Evolutionary conservation across 805 yeast species (phyloP), one percentile per base, ranked within the genome.

Genomic region (Scheffersomyces lignosus): DNA sequence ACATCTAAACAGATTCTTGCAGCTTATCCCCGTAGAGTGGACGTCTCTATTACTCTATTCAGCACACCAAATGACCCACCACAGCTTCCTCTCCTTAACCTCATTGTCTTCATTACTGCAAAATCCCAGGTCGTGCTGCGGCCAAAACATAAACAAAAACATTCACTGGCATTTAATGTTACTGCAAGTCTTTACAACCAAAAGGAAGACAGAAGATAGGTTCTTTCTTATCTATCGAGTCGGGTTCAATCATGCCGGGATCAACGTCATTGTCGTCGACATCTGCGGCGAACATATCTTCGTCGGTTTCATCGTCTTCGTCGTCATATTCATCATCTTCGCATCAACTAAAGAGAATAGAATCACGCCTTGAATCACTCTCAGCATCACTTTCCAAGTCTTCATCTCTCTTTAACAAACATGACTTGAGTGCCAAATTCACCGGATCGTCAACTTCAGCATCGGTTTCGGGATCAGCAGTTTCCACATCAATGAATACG

Each of bases 341-440:
- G 4, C 38, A 35, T 26, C 54, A 48, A 32, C 45, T 54, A 25
- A 47, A 50, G 27, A 38, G 43, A 14, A 52, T 52, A 14, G 59
- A 52, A 33, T 44, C 43, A n/a, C 36, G 56, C 15, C 45, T 52
- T 15, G 52, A 52, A 40, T 42, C 45, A 23, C 49, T 52, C 4
- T 42, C 49, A 6, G 47, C 44, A 22, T 28, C 49, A 1, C 37
- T 47, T 26, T 29, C 35, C 42, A 22, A 35, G 23, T 17, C 34
- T 29, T 10, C 40, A 24, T 15, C 31, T 10, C 15, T 16, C 26
- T 18, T 22, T 18, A 22, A 8, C 34, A 27, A 29, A 29, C 44
- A n/a, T 36, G 31, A 22, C 47, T 44, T 7, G 32, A 39, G 13
- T 25, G 39, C 14, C 33, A 33, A 29, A 20, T 33, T 25, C 47